Conservation (phyloP, 495 filamentous ascomycete genomes). For the Terfezia claveryi region DNA sequence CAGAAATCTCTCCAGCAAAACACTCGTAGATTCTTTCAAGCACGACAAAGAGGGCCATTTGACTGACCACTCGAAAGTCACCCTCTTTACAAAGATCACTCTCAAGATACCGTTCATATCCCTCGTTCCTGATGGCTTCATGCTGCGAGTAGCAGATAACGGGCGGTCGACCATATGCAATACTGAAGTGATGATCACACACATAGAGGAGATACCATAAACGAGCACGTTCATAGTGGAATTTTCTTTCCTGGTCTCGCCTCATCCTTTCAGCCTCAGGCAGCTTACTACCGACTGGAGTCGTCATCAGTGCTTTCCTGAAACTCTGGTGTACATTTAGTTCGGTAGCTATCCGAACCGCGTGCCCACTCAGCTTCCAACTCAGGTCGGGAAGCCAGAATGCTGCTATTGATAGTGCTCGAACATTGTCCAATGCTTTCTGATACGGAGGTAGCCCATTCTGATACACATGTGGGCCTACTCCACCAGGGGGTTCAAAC, state of each 20-base stretch:
- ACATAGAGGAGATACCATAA: conserved; percentile 22
- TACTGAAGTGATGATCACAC: conserved; percentile 26
- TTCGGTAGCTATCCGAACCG: conserved; percentile 24
- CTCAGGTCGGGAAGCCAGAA: conserved; percentile 24
- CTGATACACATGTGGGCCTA: background rate
- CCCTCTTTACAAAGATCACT: conserved; percentile 27
- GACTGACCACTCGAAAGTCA: conserved; percentile 32
- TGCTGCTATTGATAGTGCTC: conserved; percentile 22
- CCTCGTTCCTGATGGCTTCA: conserved; percentile 25
- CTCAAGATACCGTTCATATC: conserved; percentile 29
- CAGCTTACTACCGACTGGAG: background rate
- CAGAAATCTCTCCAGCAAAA: conserved; percentile 15
- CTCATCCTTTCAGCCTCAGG: background rate
- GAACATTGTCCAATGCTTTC: conserved; percentile 18
- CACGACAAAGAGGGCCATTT: conserved; percentile 36
- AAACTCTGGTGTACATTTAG: conserved; percentile 24
- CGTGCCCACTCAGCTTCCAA: conserved; percentile 25
- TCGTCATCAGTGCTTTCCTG: conserved; percentile 23
- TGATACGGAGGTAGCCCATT: background rate
- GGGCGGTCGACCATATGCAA: conserved; percentile 23
- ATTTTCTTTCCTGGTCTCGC: background rate
- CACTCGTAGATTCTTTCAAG: conserved; percentile 34
- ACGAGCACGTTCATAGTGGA: background rate
- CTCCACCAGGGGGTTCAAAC: conserved; percentile 16
- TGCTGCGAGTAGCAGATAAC: conserved; percentile 27